Base-by-base conservation (phyloP, 2,329 filamentous ascomycete species). In the Pseudogymnoascus sp. region DNA sequence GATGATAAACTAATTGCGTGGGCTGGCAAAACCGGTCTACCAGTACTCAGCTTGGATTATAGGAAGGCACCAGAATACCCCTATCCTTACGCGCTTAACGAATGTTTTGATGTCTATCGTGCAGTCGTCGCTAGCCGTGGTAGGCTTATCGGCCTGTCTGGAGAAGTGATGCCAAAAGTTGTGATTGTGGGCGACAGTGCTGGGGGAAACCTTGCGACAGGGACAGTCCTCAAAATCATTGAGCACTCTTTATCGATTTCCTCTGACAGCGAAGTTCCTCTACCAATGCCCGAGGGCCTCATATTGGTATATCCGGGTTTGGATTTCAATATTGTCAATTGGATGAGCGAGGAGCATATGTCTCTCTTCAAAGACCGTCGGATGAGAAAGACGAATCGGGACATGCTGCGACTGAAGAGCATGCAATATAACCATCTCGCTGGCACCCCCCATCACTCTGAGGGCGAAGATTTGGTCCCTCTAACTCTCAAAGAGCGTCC, bases 271-370 rank as follows among this genome's bases (percentile, higher is more conserved):
- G 81, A 86, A 66, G 77, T 78, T 19, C 79, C 85, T 2, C 79
- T 96, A 5, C 88, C 92, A 0, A 74, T 83, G 0, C 95, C 95
- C 0, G 88, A 90, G 62, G 93, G 92, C 0, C 76, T 97, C 7
- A 82, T 97, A 0, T 81, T 96, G 60, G 87, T 96, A 64, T 99
- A 99, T 71, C 95, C 95, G 0, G 87, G 88, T 0, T 78, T 99
- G 65, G 95, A 97, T 71, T 92, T 97, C 89, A 97, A 96, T 71
- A 97, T 97, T 68, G 91, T 91, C 38, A 97, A 93, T 75, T 99
- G 95, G 95, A 97, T 99, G 93, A 93, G 91, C 0, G 93, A 97
- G 70, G 93, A 97, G 74, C 93, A 99, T 74, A 96, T 97, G 91
- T 86, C 91, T 0, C 78, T 99, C 65, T 96, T 99, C 67, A 87